These are phyloP conservation scores for Candida boleticola DNA, from an alignment of 805 yeast species.

Conservation along the genomic window DNA sequence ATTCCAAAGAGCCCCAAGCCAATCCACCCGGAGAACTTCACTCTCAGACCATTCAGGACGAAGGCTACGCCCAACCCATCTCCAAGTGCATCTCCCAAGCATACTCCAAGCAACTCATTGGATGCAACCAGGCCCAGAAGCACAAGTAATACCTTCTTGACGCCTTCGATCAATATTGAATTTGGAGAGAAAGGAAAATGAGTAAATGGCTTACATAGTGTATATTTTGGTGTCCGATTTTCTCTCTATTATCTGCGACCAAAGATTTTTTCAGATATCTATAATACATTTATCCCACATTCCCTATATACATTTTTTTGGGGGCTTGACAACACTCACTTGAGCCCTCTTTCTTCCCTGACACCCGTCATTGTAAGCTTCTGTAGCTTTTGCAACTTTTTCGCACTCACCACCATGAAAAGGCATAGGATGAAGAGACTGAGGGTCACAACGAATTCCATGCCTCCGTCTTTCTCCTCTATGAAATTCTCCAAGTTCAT, in stretches of 20 bases:
- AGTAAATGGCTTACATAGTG: not conserved
- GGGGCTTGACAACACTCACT: no score
- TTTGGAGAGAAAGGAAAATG: conserved; percentile 23
- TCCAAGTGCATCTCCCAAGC: conserved; percentile 37
- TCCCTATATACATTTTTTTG: no score
- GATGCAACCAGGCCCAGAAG: conserved; percentile 13
- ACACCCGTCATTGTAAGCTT: conserved; percentile 65
- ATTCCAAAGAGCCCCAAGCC: conserved; percentile 22
- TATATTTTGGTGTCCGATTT: no score
- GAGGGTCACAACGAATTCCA: conserved; percentile 46
- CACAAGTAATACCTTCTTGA: conserved; percentile 19
- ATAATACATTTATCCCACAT: no score
- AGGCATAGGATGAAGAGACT: conserved; percentile 42
- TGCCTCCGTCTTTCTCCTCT: conserved; percentile 78
- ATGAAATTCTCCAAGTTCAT: conserved; percentile 93
- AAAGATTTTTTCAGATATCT: no score
- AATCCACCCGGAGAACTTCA: conserved; percentile 27
- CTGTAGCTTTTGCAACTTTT: conserved; percentile 62
- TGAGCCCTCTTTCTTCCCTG: conserved; percentile 2
- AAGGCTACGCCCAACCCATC: conserved; percentile 39
- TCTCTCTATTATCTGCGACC: no score
- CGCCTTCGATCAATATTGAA: conserved; percentile 27
- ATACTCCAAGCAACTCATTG: conserved; percentile 14
- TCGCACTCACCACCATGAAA: conserved; percentile 54
- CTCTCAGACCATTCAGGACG: conserved; percentile 42